These are phyloP conservation scores for Tagetes patula DNA, from an alignment of 129 eudicot genomes.

Conservation along the genomic window DNA sequence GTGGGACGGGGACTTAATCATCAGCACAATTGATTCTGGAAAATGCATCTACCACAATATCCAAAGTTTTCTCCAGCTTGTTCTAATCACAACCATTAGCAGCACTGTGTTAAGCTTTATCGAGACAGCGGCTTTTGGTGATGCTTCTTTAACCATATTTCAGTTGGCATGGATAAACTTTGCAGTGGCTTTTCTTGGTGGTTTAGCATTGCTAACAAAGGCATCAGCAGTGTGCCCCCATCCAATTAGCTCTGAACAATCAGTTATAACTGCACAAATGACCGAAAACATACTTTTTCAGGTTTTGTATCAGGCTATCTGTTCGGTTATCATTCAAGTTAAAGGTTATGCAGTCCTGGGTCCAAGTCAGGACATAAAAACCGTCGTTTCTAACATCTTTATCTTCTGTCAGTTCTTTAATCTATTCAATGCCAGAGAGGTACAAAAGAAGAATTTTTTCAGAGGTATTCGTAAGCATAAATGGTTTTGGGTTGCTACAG, in stretches of 20 bases:
- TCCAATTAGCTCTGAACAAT: slow-evolving; percentile 7
- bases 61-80: slow-evolving; percentile 32
- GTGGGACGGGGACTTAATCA: slow-evolving; percentile 7
- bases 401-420: slow-evolving; percentile 38
- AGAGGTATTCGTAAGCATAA: slow-evolving; percentile 27
- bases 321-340: slow-evolving; percentile 23
- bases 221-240: slow-evolving; percentile 12
- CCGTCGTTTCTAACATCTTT: slow-evolving; percentile 30
- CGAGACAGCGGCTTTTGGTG: slow-evolving; percentile 10
- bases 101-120: slow-evolving; percentile 24
- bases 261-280: slow-evolving; percentile 34
- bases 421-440: slow-evolving; percentile 36
- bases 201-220: slow-evolving; percentile 32
- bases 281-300: slow-evolving; percentile 32
- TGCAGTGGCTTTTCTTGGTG: slow-evolving; percentile 31
- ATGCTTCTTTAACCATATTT: slow-evolving; percentile 27
- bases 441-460: slow-evolving; percentile 32
- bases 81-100: slow-evolving; percentile 23
- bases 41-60: slow-evolving; percentile 27
- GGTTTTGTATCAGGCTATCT: slow-evolving; percentile 26
- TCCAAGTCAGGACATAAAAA: background rate
- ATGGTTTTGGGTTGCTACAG: slow-evolving; percentile 19
- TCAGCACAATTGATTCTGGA: slow-evolving; percentile 21
- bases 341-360: slow-evolving; percentile 23
- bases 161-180: slow-evolving; percentile 29